Evolutionary conservation across 306 rosid genomes (phyloP), one percentile per base, ranked within the genome.

Genomic region (Rosa chinensis): DNA sequence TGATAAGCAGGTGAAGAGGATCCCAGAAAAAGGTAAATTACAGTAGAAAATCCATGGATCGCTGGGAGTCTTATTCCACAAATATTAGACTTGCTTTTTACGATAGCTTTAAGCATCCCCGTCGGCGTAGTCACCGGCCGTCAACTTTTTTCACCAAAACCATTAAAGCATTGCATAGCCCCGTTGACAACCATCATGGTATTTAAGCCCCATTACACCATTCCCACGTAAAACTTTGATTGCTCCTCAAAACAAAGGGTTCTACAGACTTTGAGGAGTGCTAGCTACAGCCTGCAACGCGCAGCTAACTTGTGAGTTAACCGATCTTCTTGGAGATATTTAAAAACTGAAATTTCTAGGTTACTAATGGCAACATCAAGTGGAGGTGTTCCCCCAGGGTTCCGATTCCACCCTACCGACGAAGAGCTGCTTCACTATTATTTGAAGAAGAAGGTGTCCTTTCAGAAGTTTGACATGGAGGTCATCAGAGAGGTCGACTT

Each of bases 61-160:
- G 10, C 70, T 37, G 44, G 70, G 70, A 78, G 86, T 85, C 85
- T 85, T 80, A 78, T 84, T 86, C 85, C 85, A 72, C 68, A 62
- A 10, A 62, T 62, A 62, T 14, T 80, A 86, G 73, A 82, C 98
- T 89, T 93, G 88, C 79, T 53, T 78, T 84, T 77, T 83, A 91
- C 98, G 98, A 80, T 78, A 86, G 90, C 97, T 89, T 91, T 88
- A 89, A 84, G 87, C 99, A 84, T 75, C 66, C 76, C 97, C 97
- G 88, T 79, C 83, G 95, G 95, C 99, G 99, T 88, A 88, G 97
- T 91, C 91, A 88, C 92, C 93, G 99, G 95, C 92, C 89, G 97
- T 92, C 97, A 94, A 91, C 93, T 83, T 84, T 86, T 28, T 84
- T 66, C 86, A 66, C 84, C 78, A 73, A 80, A 82, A 52, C 78